Conservation (phyloP, 352 stramenopile genomes). For the Globisporangium lucens region DNA sequence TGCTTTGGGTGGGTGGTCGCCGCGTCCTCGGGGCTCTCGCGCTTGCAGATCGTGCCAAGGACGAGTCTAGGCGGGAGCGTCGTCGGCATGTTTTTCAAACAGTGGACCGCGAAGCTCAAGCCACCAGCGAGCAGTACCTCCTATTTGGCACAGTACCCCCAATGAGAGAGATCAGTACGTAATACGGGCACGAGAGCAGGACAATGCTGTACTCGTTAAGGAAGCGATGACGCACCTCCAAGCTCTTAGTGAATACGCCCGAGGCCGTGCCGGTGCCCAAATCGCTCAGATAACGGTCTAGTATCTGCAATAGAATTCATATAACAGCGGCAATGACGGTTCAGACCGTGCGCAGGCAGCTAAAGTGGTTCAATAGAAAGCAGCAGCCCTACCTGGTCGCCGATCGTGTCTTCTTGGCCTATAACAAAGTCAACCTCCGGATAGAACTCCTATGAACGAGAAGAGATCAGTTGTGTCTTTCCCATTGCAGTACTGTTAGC, state of each 20-base stretch:
- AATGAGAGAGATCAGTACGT: no score
- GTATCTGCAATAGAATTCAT: constrained; percentile 24
- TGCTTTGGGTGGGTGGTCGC: no score
- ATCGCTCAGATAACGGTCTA: constrained; percentile 74
- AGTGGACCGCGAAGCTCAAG: no score
- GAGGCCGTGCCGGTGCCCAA: constrained; percentile 64
- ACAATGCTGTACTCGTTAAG: no score
- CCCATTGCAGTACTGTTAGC: neutral
- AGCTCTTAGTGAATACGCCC: constrained; percentile 88
- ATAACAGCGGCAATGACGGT: neutral
- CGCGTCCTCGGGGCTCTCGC: no score
- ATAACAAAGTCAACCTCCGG: constrained; percentile 75
- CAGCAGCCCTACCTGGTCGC: constrained; percentile 47
- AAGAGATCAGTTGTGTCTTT: neutral
- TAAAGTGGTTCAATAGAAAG: neutral
- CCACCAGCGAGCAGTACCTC: no score
- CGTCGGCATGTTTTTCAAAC: no score
- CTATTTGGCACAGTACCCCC: no score
- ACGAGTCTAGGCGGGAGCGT: no score
- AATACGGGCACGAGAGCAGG: no score
- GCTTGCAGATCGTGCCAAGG: no score
- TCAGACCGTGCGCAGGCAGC: neutral
- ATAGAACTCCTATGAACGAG: constrained; percentile 33
- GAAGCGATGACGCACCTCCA: constrained; percentile 42
- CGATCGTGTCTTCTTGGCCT: constrained; percentile 75